These are phyloP conservation scores for Fusarium sp. DNA, from an alignment of 2,329 filamentous ascomycete species.

Conservation along the genomic window DNA sequence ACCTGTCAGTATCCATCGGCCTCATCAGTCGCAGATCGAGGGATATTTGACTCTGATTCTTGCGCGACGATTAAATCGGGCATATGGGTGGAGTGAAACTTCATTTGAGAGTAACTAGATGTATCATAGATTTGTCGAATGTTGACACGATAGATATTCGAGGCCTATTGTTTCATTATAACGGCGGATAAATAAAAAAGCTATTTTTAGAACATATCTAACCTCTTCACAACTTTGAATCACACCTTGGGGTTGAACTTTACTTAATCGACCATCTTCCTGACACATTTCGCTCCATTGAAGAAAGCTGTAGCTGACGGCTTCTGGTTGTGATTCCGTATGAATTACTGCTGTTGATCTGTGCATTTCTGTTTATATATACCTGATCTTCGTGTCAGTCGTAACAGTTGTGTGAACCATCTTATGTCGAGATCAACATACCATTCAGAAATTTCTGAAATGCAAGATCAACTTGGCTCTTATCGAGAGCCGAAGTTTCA, in stretches of 20 bases:
- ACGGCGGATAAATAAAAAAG: too few relatives aligned
- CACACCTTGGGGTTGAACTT: neutral
- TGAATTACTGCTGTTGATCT: accelerated
- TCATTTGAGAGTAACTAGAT: slow-evolving; percentile 49
- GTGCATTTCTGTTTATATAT: neutral
- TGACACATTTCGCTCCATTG: neutral
- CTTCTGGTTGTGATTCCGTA: too few relatives aligned
- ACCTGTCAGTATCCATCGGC: slow-evolving; percentile 55
- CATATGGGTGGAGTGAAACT: slow-evolving; percentile 55
- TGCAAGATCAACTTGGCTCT: neutral
- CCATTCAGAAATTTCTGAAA: slow-evolving; percentile 2
- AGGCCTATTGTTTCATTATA: neutral
- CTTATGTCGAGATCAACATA: neutral
- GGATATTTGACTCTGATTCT: slow-evolving; percentile 49
- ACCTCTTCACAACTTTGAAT: too few relatives aligned
- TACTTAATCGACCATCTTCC: neutral
- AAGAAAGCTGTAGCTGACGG: neutral
- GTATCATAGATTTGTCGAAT: too few relatives aligned
- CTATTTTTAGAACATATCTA: too few relatives aligned
- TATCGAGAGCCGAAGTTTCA: neutral
- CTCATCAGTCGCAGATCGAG: slow-evolving; percentile 55
- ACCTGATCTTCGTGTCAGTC: neutral
- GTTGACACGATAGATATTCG: too few relatives aligned
- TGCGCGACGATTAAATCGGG: slow-evolving; percentile 51
- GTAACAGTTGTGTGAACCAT: neutral